Evolutionary conservation across 768 basidiomycete species (phyloP).

Genomic region (Gloeopeniophorella convolvens): DNA sequence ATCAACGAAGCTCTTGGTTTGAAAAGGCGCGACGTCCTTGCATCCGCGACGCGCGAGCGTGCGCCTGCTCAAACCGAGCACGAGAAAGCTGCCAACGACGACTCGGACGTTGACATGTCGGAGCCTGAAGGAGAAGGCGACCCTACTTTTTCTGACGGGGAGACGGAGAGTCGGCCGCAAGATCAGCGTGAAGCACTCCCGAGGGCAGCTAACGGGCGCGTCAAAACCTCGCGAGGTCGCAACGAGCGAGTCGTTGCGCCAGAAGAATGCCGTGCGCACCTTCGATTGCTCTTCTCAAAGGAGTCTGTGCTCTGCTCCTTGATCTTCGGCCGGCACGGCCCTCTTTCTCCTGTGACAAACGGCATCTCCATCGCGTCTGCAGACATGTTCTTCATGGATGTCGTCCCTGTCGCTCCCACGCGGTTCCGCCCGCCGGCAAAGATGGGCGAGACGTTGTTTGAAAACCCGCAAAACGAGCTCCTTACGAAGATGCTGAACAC

Average conservation of each 20-base stretch:
- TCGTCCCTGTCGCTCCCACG: slow-evolving; percentile 85
- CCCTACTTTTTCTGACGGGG: slow-evolving; percentile 44
- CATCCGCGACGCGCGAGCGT: slow-evolving; percentile 34
- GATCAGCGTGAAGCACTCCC: slow-evolving; percentile 28
- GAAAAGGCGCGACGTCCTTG: slow-evolving; percentile 72
- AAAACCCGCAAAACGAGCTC: slow-evolving; percentile 93
- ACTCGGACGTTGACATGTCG: slow-evolving; percentile 45
- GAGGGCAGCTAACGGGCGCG: slow-evolving; percentile 63
- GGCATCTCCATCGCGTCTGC: slow-evolving; percentile 68
- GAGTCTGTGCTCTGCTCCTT: slow-evolving; percentile 78
- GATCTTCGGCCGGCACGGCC: slow-evolving; percentile 90
- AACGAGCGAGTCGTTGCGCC: slow-evolving; percentile 88
- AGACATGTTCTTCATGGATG: slow-evolving; percentile 97
- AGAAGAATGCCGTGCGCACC: slow-evolving; percentile 90
- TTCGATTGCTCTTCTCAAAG: slow-evolving; percentile 81
- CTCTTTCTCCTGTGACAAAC: slow-evolving; percentile 56
- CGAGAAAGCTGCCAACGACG: slow-evolving; percentile 22
- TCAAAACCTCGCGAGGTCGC: slow-evolving; percentile 71
- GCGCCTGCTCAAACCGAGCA: neutral
- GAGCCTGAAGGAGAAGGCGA: slow-evolving; percentile 46
- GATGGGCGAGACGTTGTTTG: slow-evolving; percentile 89
- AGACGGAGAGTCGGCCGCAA: slow-evolving; percentile 26
- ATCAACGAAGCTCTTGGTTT: slow-evolving; percentile 44
- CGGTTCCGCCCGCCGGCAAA: slow-evolving; percentile 92
- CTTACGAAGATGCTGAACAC: slow-evolving; percentile 75